A percentile compares a stretch with the other conserved stretches of the same genome.
These are phyloP conservation scores for Ganoderma sp. DNA, from an alignment of 1,284 basidiomycete species.

Conservation along the genomic window DNA sequence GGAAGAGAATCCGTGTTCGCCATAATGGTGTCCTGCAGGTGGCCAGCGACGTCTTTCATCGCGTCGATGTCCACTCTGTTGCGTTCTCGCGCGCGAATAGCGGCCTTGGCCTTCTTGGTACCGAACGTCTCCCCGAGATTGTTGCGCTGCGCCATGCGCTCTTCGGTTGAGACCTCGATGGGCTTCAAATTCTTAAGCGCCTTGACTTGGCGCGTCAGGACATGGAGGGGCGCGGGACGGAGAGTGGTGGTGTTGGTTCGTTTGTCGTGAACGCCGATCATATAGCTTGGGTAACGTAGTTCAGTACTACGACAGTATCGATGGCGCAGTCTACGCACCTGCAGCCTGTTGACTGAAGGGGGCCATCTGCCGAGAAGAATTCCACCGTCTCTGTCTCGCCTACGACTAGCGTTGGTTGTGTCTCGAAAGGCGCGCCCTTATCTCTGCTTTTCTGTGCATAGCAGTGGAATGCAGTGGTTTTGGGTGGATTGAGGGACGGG, in stretches of 20 bases:
- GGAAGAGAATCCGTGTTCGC: constrained; percentile 71
- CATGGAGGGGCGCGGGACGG: constrained; percentile 74
- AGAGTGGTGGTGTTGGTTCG: constrained; percentile 71
- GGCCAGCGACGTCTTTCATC: constrained; percentile 80
- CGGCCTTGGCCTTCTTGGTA: constrained; percentile 89
- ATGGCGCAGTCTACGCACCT: constrained; percentile 51
- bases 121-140: constrained; percentile 91
- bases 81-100: constrained; percentile 82
- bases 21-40: constrained; percentile 83
- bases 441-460: constrained; percentile 53
- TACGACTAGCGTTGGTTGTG: constrained; percentile 61
- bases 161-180: constrained; percentile 53
- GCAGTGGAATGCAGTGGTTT: constrained; percentile 67
- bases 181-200: constrained; percentile 74
- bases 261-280: constrained; percentile 75
- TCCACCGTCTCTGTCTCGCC: constrained; percentile 76
- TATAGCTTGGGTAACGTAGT: constrained; percentile 52
- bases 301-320: constrained; percentile 19
- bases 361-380: constrained; percentile 53
- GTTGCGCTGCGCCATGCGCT: constrained; percentile 70
- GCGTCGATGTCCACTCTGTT: constrained; percentile 87
- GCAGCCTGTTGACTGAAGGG: constrained; percentile 56
- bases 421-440: constrained; percentile 50
- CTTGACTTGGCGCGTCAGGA: constrained; percentile 82
- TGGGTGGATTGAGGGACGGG: constrained; percentile 68